These are phyloP conservation scores for Zasmidium angulare DNA, from an alignment of 2,329 filamentous ascomycete species.

Conservation along the genomic window DNA sequence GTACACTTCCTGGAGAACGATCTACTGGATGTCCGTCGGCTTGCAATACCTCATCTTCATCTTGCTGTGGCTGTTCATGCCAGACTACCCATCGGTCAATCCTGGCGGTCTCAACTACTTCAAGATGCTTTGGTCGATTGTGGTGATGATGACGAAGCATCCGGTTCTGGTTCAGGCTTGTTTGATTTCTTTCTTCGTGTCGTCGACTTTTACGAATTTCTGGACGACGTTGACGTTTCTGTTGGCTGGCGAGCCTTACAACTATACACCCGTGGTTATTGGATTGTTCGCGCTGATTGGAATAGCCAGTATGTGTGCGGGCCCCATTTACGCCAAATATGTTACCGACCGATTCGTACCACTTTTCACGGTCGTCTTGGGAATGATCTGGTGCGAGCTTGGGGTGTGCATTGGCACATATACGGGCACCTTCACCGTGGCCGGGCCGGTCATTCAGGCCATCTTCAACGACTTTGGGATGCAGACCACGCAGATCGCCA, in stretches of 20 bases:
- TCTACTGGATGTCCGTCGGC: slow-evolving; percentile 76
- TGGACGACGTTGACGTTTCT: slow-evolving; percentile 81
- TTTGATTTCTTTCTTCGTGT: slow-evolving; percentile 63
- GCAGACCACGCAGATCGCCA: slow-evolving; percentile 73
- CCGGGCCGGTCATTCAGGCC: slow-evolving; percentile 71
- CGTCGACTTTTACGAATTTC: slow-evolving; percentile 63
- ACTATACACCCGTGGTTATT: slow-evolving; percentile 66
- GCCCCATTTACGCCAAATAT: slow-evolving; percentile 67
- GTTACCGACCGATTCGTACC: slow-evolving; percentile 71
- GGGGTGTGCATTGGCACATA: slow-evolving; percentile 70
- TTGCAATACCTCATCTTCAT: slow-evolving; percentile 65
- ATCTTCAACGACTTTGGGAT: slow-evolving; percentile 69
- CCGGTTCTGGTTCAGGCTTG: slow-evolving; percentile 70
- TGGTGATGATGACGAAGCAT: slow-evolving; percentile 62
- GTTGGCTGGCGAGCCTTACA: slow-evolving; percentile 67
- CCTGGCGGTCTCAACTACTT: slow-evolving; percentile 63
- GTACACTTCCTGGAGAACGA: slow-evolving; percentile 70
- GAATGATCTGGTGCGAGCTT: slow-evolving; percentile 57
- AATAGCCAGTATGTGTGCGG: slow-evolving; percentile 65
- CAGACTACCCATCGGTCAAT: slow-evolving; percentile 76
- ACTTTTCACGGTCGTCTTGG: slow-evolving; percentile 65
- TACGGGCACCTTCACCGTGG: slow-evolving; percentile 63
- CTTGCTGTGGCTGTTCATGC: slow-evolving; percentile 71
- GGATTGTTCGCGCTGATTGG: slow-evolving; percentile 79
- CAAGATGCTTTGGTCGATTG: slow-evolving; percentile 63